phyloP scores from a whole-genome alignment of 441 rosid genomes.

The Pelargonium exstipulatum region DNA sequence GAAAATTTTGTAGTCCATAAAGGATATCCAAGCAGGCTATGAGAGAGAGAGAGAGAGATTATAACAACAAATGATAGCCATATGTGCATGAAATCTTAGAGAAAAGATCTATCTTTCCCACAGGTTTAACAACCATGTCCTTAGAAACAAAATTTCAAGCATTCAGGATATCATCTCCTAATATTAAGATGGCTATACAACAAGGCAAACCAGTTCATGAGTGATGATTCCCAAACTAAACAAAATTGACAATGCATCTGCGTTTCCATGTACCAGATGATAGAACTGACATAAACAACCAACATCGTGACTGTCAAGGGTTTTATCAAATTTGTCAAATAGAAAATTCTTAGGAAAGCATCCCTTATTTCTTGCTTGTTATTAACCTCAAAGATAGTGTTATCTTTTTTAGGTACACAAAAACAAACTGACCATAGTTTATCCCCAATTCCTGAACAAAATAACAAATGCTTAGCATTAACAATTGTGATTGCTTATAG shows the following conservation, averaged over 20 bases:
- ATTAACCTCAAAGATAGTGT: background rate
- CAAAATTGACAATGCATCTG: background rate
- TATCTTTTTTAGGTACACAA: background rate
- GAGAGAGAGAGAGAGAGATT: no score
- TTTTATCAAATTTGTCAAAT: no score
- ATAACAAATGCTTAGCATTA: background rate
- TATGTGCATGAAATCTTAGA: background rate
- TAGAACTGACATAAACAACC: no score
- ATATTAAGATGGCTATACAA: no score
- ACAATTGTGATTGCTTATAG: background rate
- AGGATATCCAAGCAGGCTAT: no score
- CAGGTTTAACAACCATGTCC: no score
- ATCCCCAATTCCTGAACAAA: background rate
- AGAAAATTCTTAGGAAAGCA: no score
- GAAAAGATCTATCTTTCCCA: no score
- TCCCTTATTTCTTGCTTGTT: background rate
- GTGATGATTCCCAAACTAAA: background rate
- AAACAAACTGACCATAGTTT: background rate
- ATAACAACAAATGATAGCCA: no score
- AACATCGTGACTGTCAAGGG: no score
- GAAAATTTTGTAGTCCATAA: no score
- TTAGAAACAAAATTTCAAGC: background rate
- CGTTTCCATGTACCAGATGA: no score
- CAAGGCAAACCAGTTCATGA: background rate
- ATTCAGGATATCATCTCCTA: background rate